Base-by-base conservation (phyloP, 306 rosid species). In the Senna tora region DNA sequence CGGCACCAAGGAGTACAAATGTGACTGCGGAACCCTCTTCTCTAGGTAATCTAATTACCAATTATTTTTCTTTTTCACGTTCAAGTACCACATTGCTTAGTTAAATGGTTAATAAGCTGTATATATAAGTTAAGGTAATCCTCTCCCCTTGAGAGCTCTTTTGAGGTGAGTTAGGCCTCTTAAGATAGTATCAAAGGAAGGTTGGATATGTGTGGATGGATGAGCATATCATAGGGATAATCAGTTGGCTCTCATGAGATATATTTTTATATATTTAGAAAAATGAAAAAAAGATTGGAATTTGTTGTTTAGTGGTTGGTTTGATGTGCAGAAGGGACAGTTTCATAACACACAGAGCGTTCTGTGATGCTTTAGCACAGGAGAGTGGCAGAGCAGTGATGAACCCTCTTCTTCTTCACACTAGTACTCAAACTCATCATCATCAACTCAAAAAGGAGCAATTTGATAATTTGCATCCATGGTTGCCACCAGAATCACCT, bases 1-100 rank as follows among this genome's bases (percentile, higher is more conserved):
- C 79, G 97, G 97, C 77, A 92, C 97, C 1, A 81, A 83, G 80
- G 97, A 92, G 80, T 89, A 92, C 38, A 80, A 82, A 82, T 92
- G 98, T 75, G 94, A 89, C 47, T 92, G 98, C 75, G 97, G 97
- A 43, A 89, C 96, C 67, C 68, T 89, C 60, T 92, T 92, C 88
- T 92, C 97, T 47, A 87, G 98, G 98, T 89, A 89, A 73, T 19
- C 30, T n/a, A n/a, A n/a, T n/a, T n/a, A n/a, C n/a, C n/a, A n/a
- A n/a, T n/a, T n/a, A n/a, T n/a, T n/a, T n/a, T n/a, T n/a, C n/a
- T n/a, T n/a, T n/a, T n/a, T n/a, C n/a, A n/a, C n/a, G n/a, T n/a
- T n/a, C n/a, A n/a, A n/a, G n/a, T n/a, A n/a, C n/a, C n/a, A n/a
- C n/a, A n/a, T n/a, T n/a, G n/a, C n/a, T n/a, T n/a, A n/a, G n/a